Conservation (phyloP, 2,329 filamentous ascomycete genomes). For the Calonectria honghensis region DNA sequence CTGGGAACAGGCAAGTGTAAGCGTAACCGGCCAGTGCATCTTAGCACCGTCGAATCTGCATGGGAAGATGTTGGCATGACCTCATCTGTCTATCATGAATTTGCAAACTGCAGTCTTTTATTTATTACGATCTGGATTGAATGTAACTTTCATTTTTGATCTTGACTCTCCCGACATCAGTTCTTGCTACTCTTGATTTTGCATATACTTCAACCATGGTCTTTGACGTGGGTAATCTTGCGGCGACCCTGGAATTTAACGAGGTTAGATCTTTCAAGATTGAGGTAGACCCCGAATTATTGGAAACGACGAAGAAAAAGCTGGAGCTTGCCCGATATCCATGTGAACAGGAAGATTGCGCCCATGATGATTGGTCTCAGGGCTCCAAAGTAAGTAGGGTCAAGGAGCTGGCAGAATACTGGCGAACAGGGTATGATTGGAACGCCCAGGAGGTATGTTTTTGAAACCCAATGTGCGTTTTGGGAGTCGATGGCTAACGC, state of each 20-base stretch:
- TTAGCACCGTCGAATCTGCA: too few species aligned
- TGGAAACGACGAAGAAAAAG: constrained; percentile 36
- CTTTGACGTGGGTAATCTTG: background rate
- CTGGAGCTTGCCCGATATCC: constrained; percentile 36
- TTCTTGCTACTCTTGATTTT: background rate
- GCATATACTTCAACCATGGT: background rate
- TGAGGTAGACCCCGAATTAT: constrained; percentile 37
- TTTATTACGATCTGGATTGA: background rate
- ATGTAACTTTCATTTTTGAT: too few species aligned
- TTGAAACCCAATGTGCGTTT: background rate
- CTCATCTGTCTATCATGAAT: background rate
- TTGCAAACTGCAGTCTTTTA: background rate
- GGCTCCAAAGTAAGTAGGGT: constrained; percentile 41
- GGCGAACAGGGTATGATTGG: constrained; percentile 39
- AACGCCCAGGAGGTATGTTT: constrained; percentile 32
- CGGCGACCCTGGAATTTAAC: constrained; percentile 15
- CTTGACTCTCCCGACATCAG: background rate
- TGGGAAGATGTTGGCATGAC: background rate
- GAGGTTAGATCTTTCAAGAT: background rate
- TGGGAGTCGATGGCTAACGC: background rate
- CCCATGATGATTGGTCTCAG: constrained; percentile 42
- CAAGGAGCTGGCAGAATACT: constrained; percentile 40
- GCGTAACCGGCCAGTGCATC: background rate
- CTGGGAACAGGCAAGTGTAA: background rate
- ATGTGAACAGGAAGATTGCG: constrained; percentile 36